Evolutionary conservation across 306 rosid species (phyloP), one percentile per base, ranked within the genome.

Genomic region (Ammopiptanthus mongolicus): DNA sequence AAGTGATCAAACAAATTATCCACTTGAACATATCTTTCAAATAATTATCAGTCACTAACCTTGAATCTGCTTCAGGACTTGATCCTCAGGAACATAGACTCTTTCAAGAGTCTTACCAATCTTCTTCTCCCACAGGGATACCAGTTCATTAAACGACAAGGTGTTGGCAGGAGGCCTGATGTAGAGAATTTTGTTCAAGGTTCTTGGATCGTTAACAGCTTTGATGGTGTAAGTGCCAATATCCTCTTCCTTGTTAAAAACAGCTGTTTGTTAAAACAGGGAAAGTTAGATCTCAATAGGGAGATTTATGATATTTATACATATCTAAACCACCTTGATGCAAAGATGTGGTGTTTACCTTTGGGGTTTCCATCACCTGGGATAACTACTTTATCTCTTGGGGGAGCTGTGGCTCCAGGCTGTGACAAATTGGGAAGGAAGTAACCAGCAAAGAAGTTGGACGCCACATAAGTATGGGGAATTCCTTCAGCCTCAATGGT

Each of bases 51-150:
- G 0, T 46, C 0, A 9, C 29, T 21, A 33, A 80, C 77, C 77
- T 70, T 61, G 63, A 63, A 78, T 78, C 29, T 22, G 70, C 64
- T 69, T 74, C 44, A 80, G 5, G 28, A 75, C 51, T 42, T 68
- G 80, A 0, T 74, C 72, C 52, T 80, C 77, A 3, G 67, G 73
- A 19, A 80, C 67, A 22, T 74, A 60, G 21, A 50, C 39, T 11
- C 72, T 72, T 55, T 83, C 84, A 10, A 83, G 66, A 13, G 82
- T 77, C 36, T 83, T 85, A 1, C 78, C 84, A 46, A 69, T 58
- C 69, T 83, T 84, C 28, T 69, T 80, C 59, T 87, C 89, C 89
- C 89, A 87, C 0, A 83, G 64, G 19, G 85, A 66, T 1, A 85
- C 83, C 5, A 85, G 18, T 2, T 85, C 84, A 58, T 83, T 85